Evolutionary conservation across 176 grass and related monocot genomes (phyloP).

Genomic region (Ensete ventricosum): DNA sequence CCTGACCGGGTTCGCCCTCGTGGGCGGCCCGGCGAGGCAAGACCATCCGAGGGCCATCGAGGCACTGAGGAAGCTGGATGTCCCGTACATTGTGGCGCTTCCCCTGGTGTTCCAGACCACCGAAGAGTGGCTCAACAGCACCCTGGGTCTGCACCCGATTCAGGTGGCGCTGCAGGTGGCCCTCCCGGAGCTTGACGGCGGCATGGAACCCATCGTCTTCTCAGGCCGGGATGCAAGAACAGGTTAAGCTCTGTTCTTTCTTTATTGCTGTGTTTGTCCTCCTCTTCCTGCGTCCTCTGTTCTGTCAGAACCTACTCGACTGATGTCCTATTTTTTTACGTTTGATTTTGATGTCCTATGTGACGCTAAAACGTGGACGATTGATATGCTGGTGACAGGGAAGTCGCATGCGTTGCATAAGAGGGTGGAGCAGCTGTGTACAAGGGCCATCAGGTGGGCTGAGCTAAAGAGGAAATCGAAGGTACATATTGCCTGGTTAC

Average conservation of each 20-base stretch:
- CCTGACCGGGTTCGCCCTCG: constrained; percentile 90
- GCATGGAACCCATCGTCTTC: constrained; percentile 98
- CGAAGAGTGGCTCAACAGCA: constrained; percentile 97
- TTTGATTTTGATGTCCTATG: neutral
- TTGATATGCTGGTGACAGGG: constrained; percentile 33
- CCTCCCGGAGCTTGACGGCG: constrained; percentile 86
- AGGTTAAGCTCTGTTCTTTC: constrained; percentile 23
- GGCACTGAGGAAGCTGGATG: constrained; percentile 82
- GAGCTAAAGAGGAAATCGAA: constrained; percentile 90
- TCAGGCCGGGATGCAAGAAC: constrained; percentile 76
- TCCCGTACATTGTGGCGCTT: constrained; percentile 94
- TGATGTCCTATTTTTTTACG: too few species aligned
- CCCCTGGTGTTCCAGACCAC: constrained; percentile 98
- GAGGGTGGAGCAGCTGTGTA: constrained; percentile 97
- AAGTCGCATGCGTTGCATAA: constrained; percentile 98
- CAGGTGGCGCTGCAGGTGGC: constrained; percentile 97
- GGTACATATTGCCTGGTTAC: constrained; percentile 22
- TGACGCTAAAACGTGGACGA: too few species aligned
- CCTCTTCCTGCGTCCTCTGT: neutral
- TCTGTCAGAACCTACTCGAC: too few species aligned
- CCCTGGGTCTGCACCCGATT: constrained; percentile 83
- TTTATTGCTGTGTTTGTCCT: neutral
- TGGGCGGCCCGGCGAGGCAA: constrained; percentile 89
- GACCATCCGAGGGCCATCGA: constrained; percentile 89
- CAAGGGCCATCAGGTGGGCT: constrained; percentile 90